Evolutionary conservation across 2,329 filamentous ascomycete species (phyloP).

Genomic region (Epichloe elymi): DNA sequence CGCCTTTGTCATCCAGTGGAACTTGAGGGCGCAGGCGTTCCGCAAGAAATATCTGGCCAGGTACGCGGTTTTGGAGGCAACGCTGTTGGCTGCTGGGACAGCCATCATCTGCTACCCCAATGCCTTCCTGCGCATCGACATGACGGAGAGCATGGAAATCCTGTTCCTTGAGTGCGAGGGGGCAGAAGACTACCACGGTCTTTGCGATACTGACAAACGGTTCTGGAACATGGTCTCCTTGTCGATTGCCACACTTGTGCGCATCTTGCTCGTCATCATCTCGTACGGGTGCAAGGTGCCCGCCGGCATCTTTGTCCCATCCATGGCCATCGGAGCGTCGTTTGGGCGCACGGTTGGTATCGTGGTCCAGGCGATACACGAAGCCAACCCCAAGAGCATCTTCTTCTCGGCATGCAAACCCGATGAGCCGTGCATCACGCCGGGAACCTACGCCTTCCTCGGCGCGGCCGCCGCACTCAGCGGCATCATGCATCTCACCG

Average conservation of each 20-base stretch:
- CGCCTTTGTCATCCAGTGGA: slow-evolving; percentile 96
- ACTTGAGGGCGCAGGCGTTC: slow-evolving; percentile 79
- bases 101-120: slow-evolving; percentile 95
- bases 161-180: slow-evolving; percentile 89
- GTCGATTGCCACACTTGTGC: slow-evolving; percentile 63
- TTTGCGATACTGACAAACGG: slow-evolving; percentile 70
- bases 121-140: slow-evolving; percentile 87
- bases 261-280: slow-evolving; percentile 77
- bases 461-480: slow-evolving; percentile 83
- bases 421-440: slow-evolving; percentile 90
- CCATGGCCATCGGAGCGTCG: slow-evolving; percentile 91
- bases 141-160: slow-evolving; percentile 99
- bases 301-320: slow-evolving; percentile 93
- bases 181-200: slow-evolving; percentile 72
- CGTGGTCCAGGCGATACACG: slow-evolving; percentile 77
- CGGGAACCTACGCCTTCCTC: slow-evolving; percentile 91
- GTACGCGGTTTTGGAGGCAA: slow-evolving; percentile 78
- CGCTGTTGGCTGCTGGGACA: slow-evolving; percentile 67
- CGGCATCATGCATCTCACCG: slow-evolving; percentile 96
- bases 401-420: slow-evolving; percentile 86
- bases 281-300: slow-evolving; percentile 98
- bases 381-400: slow-evolving; percentile 64
- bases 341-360: slow-evolving; percentile 94
- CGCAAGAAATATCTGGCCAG: slow-evolving; percentile 80
- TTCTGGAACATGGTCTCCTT: slow-evolving; percentile 70